Conservation (phyloP, 331 rosid species). For the Erythrophleum ivorense region DNA sequence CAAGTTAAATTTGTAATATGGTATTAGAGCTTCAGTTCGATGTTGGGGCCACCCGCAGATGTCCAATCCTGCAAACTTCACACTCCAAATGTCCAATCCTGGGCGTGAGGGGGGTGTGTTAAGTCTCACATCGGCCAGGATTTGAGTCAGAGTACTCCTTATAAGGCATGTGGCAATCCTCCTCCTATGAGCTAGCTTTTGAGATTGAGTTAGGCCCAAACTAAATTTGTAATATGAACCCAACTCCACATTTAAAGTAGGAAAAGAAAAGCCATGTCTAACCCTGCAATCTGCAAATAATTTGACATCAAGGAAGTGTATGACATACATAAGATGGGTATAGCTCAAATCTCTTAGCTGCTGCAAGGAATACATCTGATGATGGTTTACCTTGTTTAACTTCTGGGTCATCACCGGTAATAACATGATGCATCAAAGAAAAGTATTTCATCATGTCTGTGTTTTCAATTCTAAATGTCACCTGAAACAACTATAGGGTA, state of each 20-base stretch:
- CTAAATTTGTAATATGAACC: too few species aligned
- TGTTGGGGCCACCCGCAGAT: too few species aligned
- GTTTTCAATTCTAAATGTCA: slow-evolving; percentile 84
- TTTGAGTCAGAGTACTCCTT: too few species aligned
- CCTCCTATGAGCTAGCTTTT: too few species aligned
- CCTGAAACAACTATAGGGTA: slow-evolving; percentile 61
- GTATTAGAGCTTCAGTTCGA: too few species aligned
- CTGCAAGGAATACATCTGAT: slow-evolving; percentile 77
- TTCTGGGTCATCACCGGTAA: slow-evolving; percentile 90
- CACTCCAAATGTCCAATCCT: too few species aligned
- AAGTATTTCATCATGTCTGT: slow-evolving; percentile 65
- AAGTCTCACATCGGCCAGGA: too few species aligned
- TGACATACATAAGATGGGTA: slow-evolving; percentile 17
- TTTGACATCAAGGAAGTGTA: slow-evolving; percentile 8
- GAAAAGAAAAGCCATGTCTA: slow-evolving; percentile 22
- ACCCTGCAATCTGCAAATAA: slow-evolving; percentile 21
- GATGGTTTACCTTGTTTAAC: slow-evolving; percentile 92
- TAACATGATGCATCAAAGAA: slow-evolving; percentile 74
- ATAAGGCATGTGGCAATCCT: too few species aligned
- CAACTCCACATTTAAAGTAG: neutral
- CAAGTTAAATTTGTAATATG: too few species aligned
- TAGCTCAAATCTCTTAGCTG: slow-evolving; percentile 92
- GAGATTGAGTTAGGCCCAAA: too few species aligned
- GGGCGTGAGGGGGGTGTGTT: too few species aligned
- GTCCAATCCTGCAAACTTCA: too few species aligned